Evolutionary conservation across 2,329 filamentous ascomycete genomes (phyloP).

Genomic region (Xylaria hypoxylon): DNA sequence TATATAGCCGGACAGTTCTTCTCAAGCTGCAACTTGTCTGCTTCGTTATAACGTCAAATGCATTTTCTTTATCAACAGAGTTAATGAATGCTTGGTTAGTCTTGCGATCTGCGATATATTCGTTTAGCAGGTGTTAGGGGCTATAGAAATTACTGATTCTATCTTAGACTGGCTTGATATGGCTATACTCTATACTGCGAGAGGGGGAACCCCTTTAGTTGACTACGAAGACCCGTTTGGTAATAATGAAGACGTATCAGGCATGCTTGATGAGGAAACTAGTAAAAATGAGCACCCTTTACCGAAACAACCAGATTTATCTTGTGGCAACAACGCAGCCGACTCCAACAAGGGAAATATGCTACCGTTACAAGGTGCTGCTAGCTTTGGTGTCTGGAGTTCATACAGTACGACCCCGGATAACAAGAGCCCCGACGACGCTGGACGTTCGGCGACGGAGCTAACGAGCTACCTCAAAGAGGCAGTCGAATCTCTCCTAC

Average conservation of each 20-base stretch:
- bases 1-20: not conserved
- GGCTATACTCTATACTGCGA: not conserved
- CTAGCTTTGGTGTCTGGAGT: too few relatives aligned
- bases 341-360: too few relatives aligned
- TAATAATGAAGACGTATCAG: not conserved
- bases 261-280: not conserved
- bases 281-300: not conserved
- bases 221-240: not conserved
- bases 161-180: not conserved
- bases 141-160: not conserved
- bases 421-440: not conserved
- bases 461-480: too few relatives aligned
- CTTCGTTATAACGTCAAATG: too few relatives aligned
- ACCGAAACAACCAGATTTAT: not conserved
- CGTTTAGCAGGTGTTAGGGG: too few relatives aligned
- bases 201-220: not conserved
- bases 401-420: not conserved
- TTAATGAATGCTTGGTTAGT: too few relatives aligned
- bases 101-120: too few relatives aligned
- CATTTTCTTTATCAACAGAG: too few relatives aligned
- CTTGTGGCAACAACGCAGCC: conserved; percentile 3
- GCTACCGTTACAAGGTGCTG: too few relatives aligned
- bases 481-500: not conserved
- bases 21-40: too few relatives aligned
- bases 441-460: not conserved